phyloP scores from a whole-genome alignment of 768 basidiomycete genomes.

The Cystofilobasidium macerans region DNA sequence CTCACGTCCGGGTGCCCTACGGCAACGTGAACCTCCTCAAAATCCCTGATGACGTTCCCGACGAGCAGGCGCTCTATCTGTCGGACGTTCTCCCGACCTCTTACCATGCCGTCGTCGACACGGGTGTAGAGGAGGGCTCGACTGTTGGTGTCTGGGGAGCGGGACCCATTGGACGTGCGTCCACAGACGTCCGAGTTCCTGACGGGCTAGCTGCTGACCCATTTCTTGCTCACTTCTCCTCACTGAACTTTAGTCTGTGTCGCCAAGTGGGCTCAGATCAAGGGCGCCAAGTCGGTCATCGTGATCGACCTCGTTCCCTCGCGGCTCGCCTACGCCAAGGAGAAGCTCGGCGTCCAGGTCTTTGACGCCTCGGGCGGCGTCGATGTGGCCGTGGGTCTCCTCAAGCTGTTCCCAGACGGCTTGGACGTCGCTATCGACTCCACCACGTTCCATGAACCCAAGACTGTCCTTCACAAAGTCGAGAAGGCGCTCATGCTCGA shows the following conservation, averaged over 20 bases:
- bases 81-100: constrained; percentile 53
- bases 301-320: constrained; percentile 55
- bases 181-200: no score
- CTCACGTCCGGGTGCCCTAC: constrained; percentile 41
- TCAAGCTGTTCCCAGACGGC: constrained; percentile 54
- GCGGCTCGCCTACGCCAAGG: constrained; percentile 45
- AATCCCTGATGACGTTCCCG: constrained; percentile 53
- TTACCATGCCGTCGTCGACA: constrained; percentile 64
- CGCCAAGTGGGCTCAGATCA: constrained; percentile 53
- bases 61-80: constrained; percentile 47
- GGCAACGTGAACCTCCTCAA: constrained; percentile 62
- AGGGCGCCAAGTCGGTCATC: constrained; percentile 60
- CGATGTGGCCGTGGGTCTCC: constrained; percentile 48
- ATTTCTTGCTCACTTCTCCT: background rate
- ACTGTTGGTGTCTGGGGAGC: constrained; percentile 56
- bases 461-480: constrained; percentile 50
- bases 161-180: constrained; percentile 25
- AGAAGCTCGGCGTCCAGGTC: constrained; percentile 45
- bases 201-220: no score
- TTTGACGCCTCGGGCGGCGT: constrained; percentile 50
- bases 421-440: constrained; percentile 38
- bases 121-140: constrained; percentile 60
- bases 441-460: constrained; percentile 59
- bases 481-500: constrained; percentile 49
- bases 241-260: constrained; percentile 47